Conservation (phyloP, 345 rosid genomes). For the Lenwebbia sp. region DNA sequence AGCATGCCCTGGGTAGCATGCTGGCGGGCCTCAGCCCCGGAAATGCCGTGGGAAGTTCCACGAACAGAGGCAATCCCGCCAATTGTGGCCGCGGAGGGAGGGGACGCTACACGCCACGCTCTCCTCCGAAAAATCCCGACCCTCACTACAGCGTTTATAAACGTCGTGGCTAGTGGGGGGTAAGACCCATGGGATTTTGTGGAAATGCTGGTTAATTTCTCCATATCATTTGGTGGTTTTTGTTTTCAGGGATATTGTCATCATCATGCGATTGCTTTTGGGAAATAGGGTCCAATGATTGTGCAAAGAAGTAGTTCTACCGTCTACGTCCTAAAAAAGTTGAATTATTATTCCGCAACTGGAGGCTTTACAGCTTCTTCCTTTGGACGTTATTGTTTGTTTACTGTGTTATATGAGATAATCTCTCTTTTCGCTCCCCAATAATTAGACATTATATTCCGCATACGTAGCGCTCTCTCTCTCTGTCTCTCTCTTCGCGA, state of each 20-base stretch:
- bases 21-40: rapidly evolving
- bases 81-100: not conserved
- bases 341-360: not conserved
- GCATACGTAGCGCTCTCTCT: too few species aligned
- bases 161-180: rapidly evolving
- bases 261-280: not conserved
- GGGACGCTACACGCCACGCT: not conserved
- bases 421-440: too few species aligned
- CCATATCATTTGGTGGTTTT: not conserved
- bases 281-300: not conserved
- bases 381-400: not conserved
- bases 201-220: not conserved
- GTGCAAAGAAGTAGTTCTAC: not conserved
- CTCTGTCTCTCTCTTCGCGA: too few species aligned
- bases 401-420: not conserved
- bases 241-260: not conserved
- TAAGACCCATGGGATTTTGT: not conserved
- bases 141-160: not conserved
- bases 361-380: not conserved
- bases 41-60: too few species aligned
- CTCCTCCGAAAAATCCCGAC: rapidly evolving
- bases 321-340: not conserved
- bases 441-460: too few species aligned
- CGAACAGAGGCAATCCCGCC: rapidly evolving
- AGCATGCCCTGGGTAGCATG: not conserved